phyloP scores from a whole-genome alignment of 2,329 filamentous ascomycete genomes.

The Xylaria sp. region DNA sequence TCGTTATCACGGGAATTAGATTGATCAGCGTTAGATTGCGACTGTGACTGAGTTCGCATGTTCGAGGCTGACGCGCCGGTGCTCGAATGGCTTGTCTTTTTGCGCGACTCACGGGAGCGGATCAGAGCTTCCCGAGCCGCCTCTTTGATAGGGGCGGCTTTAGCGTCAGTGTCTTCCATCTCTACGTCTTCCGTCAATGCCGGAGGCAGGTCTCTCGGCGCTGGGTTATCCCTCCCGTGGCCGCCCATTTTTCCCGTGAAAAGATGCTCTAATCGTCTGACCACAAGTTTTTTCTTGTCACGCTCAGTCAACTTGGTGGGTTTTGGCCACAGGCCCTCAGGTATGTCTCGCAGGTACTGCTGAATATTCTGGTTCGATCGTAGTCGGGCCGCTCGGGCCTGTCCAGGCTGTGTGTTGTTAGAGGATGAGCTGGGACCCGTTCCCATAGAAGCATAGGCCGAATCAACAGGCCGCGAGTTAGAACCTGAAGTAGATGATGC shows the following conservation, averaged over 20 bases:
- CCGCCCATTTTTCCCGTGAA: slow-evolving; percentile 73
- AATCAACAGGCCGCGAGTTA: slow-evolving; percentile 61
- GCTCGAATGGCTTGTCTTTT: slow-evolving; percentile 50
- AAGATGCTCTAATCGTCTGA: slow-evolving; percentile 77
- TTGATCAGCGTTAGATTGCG: slow-evolving; percentile 52
- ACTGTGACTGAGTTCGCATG: slow-evolving; percentile 46
- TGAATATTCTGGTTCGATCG: slow-evolving; percentile 67
- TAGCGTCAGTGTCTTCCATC: slow-evolving; percentile 32
- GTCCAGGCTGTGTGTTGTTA: slow-evolving; percentile 44
- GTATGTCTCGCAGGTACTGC: slow-evolving; percentile 74
- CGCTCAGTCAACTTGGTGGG: slow-evolving; percentile 70
- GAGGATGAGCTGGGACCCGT: slow-evolving; percentile 54
- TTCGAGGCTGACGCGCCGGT: slow-evolving; percentile 54
- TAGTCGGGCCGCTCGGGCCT: slow-evolving; percentile 43
- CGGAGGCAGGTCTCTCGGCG: slow-evolving; percentile 36
- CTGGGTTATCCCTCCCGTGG: slow-evolving; percentile 44
- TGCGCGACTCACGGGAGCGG: slow-evolving; percentile 39
- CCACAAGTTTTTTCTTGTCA: slow-evolving; percentile 77
- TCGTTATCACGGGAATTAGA: slow-evolving; percentile 50
- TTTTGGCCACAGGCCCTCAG: slow-evolving; percentile 69
- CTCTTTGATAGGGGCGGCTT: slow-evolving; percentile 36
- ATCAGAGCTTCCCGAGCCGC: slow-evolving; percentile 57
- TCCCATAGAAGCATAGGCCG: slow-evolving; percentile 73
- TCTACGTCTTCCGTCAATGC: slow-evolving; percentile 40
- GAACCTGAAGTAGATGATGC: slow-evolving; percentile 59